phyloP scores from a whole-genome alignment of 176 grass and related monocot species.

The Dendrocalamus sinicus region DNA sequence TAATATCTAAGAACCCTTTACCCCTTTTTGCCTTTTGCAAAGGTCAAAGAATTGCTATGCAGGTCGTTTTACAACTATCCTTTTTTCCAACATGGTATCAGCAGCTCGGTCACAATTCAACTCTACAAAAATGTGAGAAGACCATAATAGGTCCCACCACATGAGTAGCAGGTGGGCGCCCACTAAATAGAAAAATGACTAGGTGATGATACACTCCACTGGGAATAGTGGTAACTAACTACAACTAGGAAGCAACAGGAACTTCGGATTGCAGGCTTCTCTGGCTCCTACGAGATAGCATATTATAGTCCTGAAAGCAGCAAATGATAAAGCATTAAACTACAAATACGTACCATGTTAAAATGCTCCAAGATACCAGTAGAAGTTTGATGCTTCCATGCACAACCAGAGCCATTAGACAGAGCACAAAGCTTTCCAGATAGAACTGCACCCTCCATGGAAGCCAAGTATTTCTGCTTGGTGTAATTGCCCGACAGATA shows the following conservation, averaged over 20 bases:
- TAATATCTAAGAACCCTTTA: slow-evolving; percentile 45
- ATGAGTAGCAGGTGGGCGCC: not conserved
- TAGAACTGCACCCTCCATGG: slow-evolving; percentile 93
- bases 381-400: not conserved
- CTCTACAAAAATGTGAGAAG: slow-evolving; percentile 21
- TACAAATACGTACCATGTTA: not conserved
- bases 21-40: slow-evolving; percentile 30
- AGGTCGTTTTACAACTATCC: slow-evolving; percentile 37
- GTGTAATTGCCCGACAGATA: slow-evolving; percentile 93
- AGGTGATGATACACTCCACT: not conserved
- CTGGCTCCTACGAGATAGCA: slow-evolving; percentile 51
- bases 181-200: slow-evolving; percentile 28
- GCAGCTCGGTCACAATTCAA: slow-evolving; percentile 22
- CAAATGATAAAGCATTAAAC: slow-evolving; percentile 1
- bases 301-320: slow-evolving; percentile 69
- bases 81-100: slow-evolving; percentile 37
- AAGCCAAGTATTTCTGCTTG: slow-evolving; percentile 97
- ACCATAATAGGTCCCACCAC: slow-evolving; percentile 25
- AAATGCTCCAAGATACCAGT: not conserved
- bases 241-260: slow-evolving; percentile 45
- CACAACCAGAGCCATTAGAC: slow-evolving; percentile 42
- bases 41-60: slow-evolving; percentile 34
- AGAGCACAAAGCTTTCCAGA: slow-evolving; percentile 90
- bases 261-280: slow-evolving; percentile 50
- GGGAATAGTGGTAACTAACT: slow-evolving; percentile 19